Evolutionary conservation across 208 protist genomes (phyloP), one percentile per base, ranked within the genome.

Genomic region (Trypanosoma conorhini): DNA sequence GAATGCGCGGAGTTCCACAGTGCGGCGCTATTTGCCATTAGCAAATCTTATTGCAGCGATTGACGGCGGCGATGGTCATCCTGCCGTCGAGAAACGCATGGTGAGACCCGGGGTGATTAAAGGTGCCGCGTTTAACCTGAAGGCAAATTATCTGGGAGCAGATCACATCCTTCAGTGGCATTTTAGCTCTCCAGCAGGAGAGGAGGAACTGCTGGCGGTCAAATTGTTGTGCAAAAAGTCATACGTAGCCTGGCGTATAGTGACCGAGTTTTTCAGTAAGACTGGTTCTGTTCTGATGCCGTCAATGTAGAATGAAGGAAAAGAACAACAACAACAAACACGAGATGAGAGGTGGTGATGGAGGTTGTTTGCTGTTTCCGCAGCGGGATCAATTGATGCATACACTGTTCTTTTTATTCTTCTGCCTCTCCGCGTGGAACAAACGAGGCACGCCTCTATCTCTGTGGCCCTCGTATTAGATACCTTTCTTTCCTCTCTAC

Each of bases 241-340:
- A 50, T 83, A 85, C 56, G 22, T 88, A 17, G 81, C 87, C 0
- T 89, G 83, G 82, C 66, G 77, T n/a, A 83, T 92, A n/a, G 78
- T 92, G 26, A 76, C 69, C 1, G 71, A 83, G n/a, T 92, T 86
- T 51, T 80, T 92, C 60, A 77, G 77, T 33, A 79, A 77, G 28
- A 71, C 88, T 19, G 80, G 86, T 61, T 55, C 13, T 42, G 48
- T 33, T n/a, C 24, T 59, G 30, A 35, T 35, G 15, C 30, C 55
- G 26, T 10, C 8, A 30, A 59, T 59, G 22, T 35, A 35, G 31
- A 35, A 59, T 22, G 5, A 35, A n/a, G 19, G 0, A 59, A 59
- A 35, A 35, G 1, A 28, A 21, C 12, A 35, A 22, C n/a, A 59
- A 59, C 17, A 24, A 54, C 7, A 60, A 38, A 24, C 31, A 30